Evolutionary conservation across 768 basidiomycete species (phyloP), one percentile per base, ranked within the genome.

Genomic region (Glaciozyma antarctica): DNA sequence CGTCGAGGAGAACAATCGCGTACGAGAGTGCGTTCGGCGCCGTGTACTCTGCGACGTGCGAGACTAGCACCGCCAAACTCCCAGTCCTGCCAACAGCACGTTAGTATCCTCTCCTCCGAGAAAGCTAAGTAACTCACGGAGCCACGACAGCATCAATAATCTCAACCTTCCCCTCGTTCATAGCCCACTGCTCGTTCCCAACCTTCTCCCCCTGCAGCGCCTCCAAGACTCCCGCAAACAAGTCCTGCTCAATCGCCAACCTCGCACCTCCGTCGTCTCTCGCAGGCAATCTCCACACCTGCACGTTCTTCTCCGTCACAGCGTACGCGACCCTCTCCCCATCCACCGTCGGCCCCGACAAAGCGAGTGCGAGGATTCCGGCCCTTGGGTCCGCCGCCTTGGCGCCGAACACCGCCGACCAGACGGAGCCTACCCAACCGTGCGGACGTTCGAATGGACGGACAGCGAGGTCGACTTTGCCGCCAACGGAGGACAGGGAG

Each of bases 391-490:
- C 66, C 8, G 59, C 54, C 47, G 32, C 28, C 45, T 34, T 47
- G 30, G 32, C 58, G 45, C 70, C 71, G 48, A 77, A 77, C 4
- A 75, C 70, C 10, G 66, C 59, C 22, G 67, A 52, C 41, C 75
- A 75, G 34, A 77, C 72, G 59, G 75, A 62, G 3, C 73, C 73
- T 10, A 77, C 75, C 69, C 77, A 75, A 1, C 75, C 75, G 32
- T 66, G 63, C 16, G 73, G 70, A 54, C 72, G 61, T 28, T 73
- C 75, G 49, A 75, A 66, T 5, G 70, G 63, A 2, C 69, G 68
- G 34, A 74, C 61, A 26, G 60, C 38, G 17, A 76, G 62, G 15
- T 70, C 64, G 3, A 72, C 65, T 16, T 75, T 62, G 1, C 78
- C 78, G n/a, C 67, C 71, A 4, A 70, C 58, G 3, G 73, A 70